Base-by-base conservation (phyloP, 2,329 filamentous ascomycete genomes). In the Sphaerulina populicola region DNA sequence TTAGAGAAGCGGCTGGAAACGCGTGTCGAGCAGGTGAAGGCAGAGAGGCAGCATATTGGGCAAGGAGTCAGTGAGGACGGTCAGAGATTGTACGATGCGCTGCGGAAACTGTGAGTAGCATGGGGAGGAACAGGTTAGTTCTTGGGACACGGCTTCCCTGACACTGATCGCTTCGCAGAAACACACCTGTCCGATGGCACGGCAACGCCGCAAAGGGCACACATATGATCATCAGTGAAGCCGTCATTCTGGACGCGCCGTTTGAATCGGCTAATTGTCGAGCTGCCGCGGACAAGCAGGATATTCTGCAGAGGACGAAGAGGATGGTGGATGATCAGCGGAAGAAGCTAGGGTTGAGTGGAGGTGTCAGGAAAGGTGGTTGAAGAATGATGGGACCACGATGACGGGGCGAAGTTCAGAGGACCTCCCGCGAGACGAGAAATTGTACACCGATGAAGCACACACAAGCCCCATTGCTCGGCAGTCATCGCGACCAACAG, bases 41-140 rank as follows among this genome's bases (percentile, higher is more conserved):
- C 80, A 54, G 71, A 73, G 54, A 79, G 82, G 57, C 71, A 73
- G n/a, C 74, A 75, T 49, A 72, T 75, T 52, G 80, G 79, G 49
- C 81, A 79, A 65, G 79, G 79, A 8, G 80, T 83, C 6, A 78
- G 72, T 35, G 74, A 71, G 35, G 79, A 82, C 56, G 80, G 76
- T 23, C 81, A 84, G 66, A 79, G 81, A 48, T 69, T 84, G 12
- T 84, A 80, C 59, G 79, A 83, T 68, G 74, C 76, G 9, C 73
- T 84, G 48, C 75, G 74, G 54, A 74, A 78, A 59, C 79, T 78
- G 66, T 81, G 62, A 56, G 72, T 23, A 33, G 1, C 41, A 14
- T 15, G 8, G 11, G 15, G 27, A 12, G 41, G 9, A 8, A 33
- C 12, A 44, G 27, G 15, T 1, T 12, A 30, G 21, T 9, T 10